These are phyloP conservation scores for Geum urbanum DNA, from an alignment of 306 rosid species.

Conservation along the genomic window DNA sequence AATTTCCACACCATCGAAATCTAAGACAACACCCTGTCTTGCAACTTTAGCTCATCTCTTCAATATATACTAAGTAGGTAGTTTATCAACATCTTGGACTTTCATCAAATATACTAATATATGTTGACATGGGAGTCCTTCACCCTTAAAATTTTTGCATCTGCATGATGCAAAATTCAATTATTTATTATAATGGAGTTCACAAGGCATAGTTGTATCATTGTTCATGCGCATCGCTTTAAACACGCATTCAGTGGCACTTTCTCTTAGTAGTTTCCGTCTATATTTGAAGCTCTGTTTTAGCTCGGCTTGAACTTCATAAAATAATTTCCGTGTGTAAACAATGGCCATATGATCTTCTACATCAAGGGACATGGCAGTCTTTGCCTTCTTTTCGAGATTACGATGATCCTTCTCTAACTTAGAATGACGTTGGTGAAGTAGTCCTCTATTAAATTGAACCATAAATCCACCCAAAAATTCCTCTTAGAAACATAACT, in stretches of 20 bases:
- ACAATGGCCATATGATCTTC: background rate
- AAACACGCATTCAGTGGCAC: background rate
- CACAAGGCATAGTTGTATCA: no score
- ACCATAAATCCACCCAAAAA: background rate
- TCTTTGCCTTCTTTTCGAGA: background rate
- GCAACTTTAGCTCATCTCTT: background rate
- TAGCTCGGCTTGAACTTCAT: background rate
- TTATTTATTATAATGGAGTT: background rate
- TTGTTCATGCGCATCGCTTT: background rate
- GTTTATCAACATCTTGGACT: background rate
- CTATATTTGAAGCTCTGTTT: background rate
- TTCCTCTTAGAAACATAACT: background rate
- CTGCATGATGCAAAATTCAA: background rate
- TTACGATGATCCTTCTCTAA: background rate
- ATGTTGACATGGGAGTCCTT: background rate
- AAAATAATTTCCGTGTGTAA: background rate
- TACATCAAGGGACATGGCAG: background rate
- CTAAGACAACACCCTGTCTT: background rate
- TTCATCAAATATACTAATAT: background rate
- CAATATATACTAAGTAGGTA: background rate
- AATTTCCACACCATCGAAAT: background rate
- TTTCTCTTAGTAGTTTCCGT: background rate
- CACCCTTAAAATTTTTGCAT: background rate
- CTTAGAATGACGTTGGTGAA: background rate
- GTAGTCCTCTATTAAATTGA: background rate